Evolutionary conservation across 169 alveolate genomes (phyloP).

Genomic region (Plasmodium sp.): DNA sequence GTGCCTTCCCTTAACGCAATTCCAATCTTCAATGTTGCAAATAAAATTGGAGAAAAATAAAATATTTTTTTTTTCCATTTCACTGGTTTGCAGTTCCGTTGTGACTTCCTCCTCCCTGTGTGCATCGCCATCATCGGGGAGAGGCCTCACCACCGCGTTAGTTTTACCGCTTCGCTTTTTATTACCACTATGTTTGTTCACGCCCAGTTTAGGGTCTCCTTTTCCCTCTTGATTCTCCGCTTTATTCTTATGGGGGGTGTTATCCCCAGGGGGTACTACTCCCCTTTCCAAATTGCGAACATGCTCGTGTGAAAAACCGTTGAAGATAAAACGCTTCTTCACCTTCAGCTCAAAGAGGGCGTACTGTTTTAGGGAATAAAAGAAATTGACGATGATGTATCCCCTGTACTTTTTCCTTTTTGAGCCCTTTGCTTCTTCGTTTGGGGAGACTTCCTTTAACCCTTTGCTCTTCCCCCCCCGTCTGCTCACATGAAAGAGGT

Average conservation of each 20-base stretch:
- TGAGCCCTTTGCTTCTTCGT: background rate
- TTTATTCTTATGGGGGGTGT: background rate
- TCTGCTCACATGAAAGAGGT: background rate
- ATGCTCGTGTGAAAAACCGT: slow-evolving; percentile 10
- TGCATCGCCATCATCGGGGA: background rate
- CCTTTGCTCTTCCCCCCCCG: background rate
- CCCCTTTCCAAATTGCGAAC: background rate
- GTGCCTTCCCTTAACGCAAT: background rate
- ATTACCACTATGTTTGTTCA: background rate
- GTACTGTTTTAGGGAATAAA: slow-evolving; percentile 56
- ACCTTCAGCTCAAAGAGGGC: slow-evolving; percentile 12
- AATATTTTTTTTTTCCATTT: slow-evolving; percentile 13
- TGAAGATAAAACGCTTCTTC: slow-evolving; percentile 26
- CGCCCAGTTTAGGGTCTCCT: background rate
- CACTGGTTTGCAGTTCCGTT: background rate
- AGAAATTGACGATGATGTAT: slow-evolving; percentile 47
- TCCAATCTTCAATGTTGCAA: slow-evolving; percentile 4
- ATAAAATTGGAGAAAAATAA: slow-evolving; percentile 60
- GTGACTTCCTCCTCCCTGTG: background rate
- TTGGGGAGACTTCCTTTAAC: background rate
- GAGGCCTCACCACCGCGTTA: background rate
- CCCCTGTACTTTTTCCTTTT: slow-evolving; percentile 16
- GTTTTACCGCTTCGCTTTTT: background rate
- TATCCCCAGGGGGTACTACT: background rate
- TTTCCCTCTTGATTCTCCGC: background rate